Conservation (phyloP, 495 filamentous ascomycete species). For the Staphylotrichum longicolle region DNA sequence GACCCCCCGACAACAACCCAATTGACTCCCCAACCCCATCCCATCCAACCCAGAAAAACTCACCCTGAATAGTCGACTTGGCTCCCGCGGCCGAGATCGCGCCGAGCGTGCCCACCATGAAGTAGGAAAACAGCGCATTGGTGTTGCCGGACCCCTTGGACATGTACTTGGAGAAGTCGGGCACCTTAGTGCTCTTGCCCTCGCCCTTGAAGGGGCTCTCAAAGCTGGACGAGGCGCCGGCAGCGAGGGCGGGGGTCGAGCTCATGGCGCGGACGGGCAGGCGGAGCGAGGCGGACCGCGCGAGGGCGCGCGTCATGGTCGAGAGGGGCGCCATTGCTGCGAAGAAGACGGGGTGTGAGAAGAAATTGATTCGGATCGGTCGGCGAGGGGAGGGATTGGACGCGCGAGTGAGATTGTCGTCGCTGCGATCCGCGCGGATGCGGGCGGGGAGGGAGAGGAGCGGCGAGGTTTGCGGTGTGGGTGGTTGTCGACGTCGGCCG, state of each 20-base stretch:
- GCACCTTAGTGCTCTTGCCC: slow-evolving; percentile 63
- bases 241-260: slow-evolving; percentile 42
- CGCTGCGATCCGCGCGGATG: slow-evolving; percentile 12
- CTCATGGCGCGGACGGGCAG: slow-evolving; percentile 47
- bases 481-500: slow-evolving; percentile 19
- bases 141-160: slow-evolving; percentile 58
- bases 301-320: slow-evolving; percentile 46
- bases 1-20: neutral
- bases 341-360: slow-evolving; percentile 4
- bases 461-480: slow-evolving; percentile 1
- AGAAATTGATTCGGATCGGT: neutral
- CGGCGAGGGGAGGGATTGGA: slow-evolving; percentile 5
- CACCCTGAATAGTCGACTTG: slow-evolving; percentile 96
- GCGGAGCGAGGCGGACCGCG: slow-evolving; percentile 40
- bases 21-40: slow-evolving; percentile 6
- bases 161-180: slow-evolving; percentile 86
- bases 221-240: slow-evolving; percentile 38
- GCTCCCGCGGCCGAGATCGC: slow-evolving; percentile 86
- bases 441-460: neutral
- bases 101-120: slow-evolving; percentile 96
- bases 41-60: slow-evolving; percentile 34
- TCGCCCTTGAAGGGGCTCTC: slow-evolving; percentile 63
- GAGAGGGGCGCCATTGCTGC: slow-evolving; percentile 48
- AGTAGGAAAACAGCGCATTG: slow-evolving; percentile 92
- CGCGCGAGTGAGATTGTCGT: neutral